Conservation (phyloP, 23 red algal species). For the Cyanidioschyzon merolae region DNA sequence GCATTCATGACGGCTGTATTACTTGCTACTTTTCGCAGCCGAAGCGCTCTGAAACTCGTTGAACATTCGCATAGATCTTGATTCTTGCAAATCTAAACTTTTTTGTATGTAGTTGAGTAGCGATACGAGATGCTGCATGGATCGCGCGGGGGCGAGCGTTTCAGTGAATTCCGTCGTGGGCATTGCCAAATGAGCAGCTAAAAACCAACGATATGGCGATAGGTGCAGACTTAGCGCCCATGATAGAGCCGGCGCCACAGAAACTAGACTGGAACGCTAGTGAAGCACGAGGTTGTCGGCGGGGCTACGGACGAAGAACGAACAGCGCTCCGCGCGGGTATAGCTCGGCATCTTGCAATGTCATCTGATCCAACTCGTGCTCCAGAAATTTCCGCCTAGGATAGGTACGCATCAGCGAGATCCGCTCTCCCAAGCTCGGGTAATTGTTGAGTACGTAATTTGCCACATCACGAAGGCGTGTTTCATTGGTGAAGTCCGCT, state of each 20-base stretch:
- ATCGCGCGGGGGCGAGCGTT: too few species aligned
- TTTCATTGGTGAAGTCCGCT: constrained; percentile 35
- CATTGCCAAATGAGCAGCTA: too few species aligned
- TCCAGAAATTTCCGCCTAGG: constrained; percentile 49
- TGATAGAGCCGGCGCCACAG: too few species aligned
- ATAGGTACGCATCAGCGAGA: constrained; percentile 57
- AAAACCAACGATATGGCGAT: too few species aligned
- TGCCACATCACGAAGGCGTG: constrained; percentile 43
- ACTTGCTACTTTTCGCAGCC: not conserved
- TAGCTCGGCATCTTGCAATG: constrained; percentile 39
- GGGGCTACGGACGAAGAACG: constrained; percentile 21
- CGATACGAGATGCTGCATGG: too few species aligned
- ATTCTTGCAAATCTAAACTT: too few species aligned
- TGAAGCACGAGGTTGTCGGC: too few species aligned
- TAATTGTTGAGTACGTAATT: constrained; percentile 31
- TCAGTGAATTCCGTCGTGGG: too few species aligned
- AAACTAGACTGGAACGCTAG: too few species aligned
- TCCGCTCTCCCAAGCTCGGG: constrained; percentile 33
- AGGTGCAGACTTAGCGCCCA: too few species aligned
- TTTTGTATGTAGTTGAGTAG: too few species aligned
- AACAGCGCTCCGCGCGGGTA: constrained; percentile 62
- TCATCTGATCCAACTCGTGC: constrained; percentile 33
- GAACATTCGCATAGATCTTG: not conserved
- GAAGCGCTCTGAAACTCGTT: not conserved
- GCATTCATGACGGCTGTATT: not conserved